phyloP scores from a whole-genome alignment of 2,329 filamentous ascomycete genomes.

The Fusarium sp. region DNA sequence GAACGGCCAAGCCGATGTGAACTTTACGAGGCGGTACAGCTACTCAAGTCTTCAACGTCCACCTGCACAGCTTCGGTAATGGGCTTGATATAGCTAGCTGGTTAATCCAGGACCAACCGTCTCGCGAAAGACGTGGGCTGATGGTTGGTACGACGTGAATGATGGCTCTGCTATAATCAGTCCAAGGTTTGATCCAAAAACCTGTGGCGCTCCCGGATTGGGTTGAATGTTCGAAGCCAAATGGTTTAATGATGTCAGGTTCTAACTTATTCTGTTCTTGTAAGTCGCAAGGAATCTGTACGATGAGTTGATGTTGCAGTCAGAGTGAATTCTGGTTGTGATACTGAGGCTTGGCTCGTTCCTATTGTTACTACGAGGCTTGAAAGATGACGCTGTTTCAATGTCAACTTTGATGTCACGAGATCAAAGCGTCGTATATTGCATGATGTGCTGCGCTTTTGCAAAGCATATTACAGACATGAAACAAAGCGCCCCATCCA shows the following conservation, averaged over 20 bases:
- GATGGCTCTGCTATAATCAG: slow-evolving; percentile 7
- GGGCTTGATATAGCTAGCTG: slow-evolving; percentile 8
- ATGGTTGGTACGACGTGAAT: slow-evolving; percentile 8
- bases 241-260: slow-evolving; percentile 15
- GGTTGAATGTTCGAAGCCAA: not conserved
- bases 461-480: not conserved
- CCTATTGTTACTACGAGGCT: not conserved
- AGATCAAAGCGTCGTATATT: slow-evolving; percentile 5
- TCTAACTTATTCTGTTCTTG: not conserved
- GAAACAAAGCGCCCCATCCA: not conserved
- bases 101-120: slow-evolving; percentile 1
- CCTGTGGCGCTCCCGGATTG: slow-evolving; percentile 29
- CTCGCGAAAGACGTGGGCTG: not conserved
- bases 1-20: slow-evolving; percentile 43
- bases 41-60: slow-evolving; percentile 49
- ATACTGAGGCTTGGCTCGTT: not conserved
- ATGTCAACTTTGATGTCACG: not conserved
- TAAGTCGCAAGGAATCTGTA: not conserved
- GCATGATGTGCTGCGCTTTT: not conserved
- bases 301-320: not conserved
- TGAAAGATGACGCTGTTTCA: slow-evolving; percentile 12
- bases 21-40: slow-evolving; percentile 42
- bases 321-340: not conserved
- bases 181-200: slow-evolving; percentile 11
- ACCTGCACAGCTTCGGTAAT: slow-evolving; percentile 48